A percentile compares a stretch with the other conserved stretches of the same genome.
Conservation (phyloP, 148 eudicot genomes). For the Rhododendron ferrugineum region DNA sequence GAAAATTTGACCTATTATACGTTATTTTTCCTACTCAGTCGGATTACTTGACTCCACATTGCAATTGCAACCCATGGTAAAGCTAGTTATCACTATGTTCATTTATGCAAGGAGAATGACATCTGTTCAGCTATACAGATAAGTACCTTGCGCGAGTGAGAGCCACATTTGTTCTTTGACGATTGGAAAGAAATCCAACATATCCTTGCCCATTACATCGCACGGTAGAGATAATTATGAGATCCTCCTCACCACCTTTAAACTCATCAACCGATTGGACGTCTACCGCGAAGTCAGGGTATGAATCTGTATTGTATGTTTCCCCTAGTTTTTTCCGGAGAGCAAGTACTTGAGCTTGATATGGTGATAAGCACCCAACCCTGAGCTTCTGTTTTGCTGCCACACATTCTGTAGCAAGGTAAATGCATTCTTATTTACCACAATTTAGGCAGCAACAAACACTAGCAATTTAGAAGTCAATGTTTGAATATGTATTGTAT, state of each 20-base stretch:
- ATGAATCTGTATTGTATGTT: not conserved
- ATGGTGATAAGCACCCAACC: constrained; percentile 59
- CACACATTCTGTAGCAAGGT: constrained; percentile 15
- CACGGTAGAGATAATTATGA: constrained; percentile 63
- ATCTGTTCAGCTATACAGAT: too few relatives aligned
- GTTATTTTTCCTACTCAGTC: not conserved
- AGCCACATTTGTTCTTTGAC: constrained; percentile 12
- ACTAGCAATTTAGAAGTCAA: too few relatives aligned
- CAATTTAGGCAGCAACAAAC: too few relatives aligned
- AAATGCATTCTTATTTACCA: too few relatives aligned
- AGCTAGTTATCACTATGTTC: constrained; percentile 1
- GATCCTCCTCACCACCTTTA: too few relatives aligned
- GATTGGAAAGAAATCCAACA: constrained; percentile 61
- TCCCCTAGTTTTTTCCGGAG: not conserved
- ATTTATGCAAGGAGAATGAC: not conserved
- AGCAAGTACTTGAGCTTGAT: constrained; percentile 1
- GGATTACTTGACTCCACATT: not conserved
- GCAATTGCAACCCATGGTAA: not conserved
- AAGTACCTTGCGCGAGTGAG: constrained; percentile 67
- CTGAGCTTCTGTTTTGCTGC: constrained; percentile 28
- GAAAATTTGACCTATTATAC: too few relatives aligned
- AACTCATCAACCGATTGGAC: not conserved
- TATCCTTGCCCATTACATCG: constrained; percentile 46
- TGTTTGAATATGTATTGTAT: too few relatives aligned
- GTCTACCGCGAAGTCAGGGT: not conserved